phyloP scores from a whole-genome alignment of 345 rosid genomes.

The Heritiera fomes region DNA sequence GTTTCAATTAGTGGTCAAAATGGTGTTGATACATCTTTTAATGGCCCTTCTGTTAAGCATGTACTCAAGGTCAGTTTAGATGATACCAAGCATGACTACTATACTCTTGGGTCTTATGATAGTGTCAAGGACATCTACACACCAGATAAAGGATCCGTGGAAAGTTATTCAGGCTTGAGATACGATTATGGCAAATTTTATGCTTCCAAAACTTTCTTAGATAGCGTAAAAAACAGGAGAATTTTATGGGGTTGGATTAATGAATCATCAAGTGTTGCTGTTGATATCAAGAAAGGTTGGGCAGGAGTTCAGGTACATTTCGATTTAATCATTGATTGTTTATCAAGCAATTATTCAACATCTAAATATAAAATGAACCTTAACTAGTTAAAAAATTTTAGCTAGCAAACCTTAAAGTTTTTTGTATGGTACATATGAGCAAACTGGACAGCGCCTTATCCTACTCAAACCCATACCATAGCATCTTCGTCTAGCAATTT shows the following conservation, averaged over 20 bases:
- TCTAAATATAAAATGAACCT: not conserved
- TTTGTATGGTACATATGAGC: no score
- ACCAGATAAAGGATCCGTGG: constrained; percentile 41
- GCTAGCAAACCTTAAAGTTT: not conserved
- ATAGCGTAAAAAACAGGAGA: constrained; percentile 41
- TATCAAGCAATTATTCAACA: not conserved
- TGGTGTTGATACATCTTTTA: constrained; percentile 50
- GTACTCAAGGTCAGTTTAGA: constrained; percentile 63
- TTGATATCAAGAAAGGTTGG: constrained; percentile 51
- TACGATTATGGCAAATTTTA: constrained; percentile 79
- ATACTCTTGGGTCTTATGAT: constrained; percentile 58
- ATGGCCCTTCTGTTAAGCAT: constrained; percentile 36
- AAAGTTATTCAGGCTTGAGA: constrained; percentile 48
- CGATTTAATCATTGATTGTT: not conserved
- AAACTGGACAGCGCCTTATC: no score
- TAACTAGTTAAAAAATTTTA: not conserved
- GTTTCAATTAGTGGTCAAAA: constrained; percentile 33
- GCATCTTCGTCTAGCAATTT: no score
- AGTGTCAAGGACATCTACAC: constrained; percentile 31
- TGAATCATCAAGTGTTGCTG: constrained; percentile 42
- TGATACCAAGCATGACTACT: constrained; percentile 46
- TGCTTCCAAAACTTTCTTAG: constrained; percentile 72
- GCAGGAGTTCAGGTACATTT: constrained; percentile 47
- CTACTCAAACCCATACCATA: no score
- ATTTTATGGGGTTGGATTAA: constrained; percentile 61